Conservation (phyloP, 1,139 yeast genomes). For the Magnusiomyces clavatus region DNA sequence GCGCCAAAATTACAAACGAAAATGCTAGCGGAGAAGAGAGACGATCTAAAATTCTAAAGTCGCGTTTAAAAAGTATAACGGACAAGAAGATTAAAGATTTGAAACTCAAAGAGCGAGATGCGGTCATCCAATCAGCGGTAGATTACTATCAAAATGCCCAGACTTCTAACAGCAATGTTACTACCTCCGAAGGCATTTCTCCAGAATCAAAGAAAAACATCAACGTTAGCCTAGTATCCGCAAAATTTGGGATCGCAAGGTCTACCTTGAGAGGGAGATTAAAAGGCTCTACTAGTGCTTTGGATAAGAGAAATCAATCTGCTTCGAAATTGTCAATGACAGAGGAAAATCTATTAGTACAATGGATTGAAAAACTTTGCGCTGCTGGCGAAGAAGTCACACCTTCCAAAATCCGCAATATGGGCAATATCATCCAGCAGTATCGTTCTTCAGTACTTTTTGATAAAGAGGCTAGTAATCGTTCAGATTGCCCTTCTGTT, state of each 20-base stretch:
- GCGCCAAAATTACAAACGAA: slow-evolving; percentile 12
- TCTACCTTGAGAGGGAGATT: slow-evolving; percentile 11
- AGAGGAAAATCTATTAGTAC: slow-evolving; percentile 10
- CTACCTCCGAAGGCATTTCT: too few species aligned
- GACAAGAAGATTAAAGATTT: slow-evolving; percentile 9
- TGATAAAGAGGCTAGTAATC: background rate
- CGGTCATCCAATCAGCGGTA: slow-evolving; percentile 11
- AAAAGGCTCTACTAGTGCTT: slow-evolving; percentile 8
- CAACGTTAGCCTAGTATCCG: slow-evolving; percentile 2
- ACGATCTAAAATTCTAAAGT: slow-evolving; percentile 11
- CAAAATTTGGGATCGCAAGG: slow-evolving; percentile 11
- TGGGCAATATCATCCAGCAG: slow-evolving; percentile 12
- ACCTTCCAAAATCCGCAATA: slow-evolving; percentile 7
- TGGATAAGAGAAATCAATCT: background rate
- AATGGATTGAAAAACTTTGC: slow-evolving; percentile 7
- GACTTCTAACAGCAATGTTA: too few species aligned
- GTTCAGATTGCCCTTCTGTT: background rate
- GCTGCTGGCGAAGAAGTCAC: slow-evolving; percentile 11
- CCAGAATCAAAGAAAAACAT: too few species aligned
- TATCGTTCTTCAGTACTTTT: slow-evolving; percentile 4
- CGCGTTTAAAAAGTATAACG: slow-evolving; percentile 10
- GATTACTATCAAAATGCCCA: slow-evolving; percentile 9
- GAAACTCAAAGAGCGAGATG: slow-evolving; percentile 11
- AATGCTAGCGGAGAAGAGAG: slow-evolving; percentile 7
- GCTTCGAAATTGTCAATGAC: slow-evolving; percentile 7